Percentiles rank a stretch among this genome's conserved stretches.
Conservation (phyloP, 2,329 filamentous ascomycete species). For the Ceratocystis ficicola region DNA sequence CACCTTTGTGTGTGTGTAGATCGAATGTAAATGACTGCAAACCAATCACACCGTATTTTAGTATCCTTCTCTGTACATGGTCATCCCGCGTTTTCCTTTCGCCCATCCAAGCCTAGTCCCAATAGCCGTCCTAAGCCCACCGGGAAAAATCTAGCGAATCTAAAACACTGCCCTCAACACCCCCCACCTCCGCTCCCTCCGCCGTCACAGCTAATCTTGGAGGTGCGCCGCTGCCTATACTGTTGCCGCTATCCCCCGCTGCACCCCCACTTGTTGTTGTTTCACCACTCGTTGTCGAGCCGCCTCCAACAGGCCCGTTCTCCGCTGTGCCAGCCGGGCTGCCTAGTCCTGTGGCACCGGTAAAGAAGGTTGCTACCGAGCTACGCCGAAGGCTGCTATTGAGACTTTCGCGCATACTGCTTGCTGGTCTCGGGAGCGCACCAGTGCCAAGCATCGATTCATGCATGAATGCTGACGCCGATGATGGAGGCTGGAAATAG, state of each 20-base stretch:
- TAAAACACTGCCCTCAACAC: conserved; percentile 28
- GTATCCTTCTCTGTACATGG: neutral
- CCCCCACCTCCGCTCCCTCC: conserved; percentile 41
- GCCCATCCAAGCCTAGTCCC: neutral
- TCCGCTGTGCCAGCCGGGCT: neutral
- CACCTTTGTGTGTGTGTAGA: neutral
- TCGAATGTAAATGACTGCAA: neutral
- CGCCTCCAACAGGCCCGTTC: neutral
- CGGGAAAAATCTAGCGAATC: conserved; percentile 41
- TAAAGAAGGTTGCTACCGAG: conserved; percentile 55
- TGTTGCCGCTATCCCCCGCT: conserved; percentile 42
- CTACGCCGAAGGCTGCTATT: conserved; percentile 46
- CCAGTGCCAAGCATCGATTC: conserved; percentile 24
- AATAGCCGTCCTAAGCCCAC: conserved; percentile 32
- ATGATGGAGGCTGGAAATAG: conserved; percentile 22
- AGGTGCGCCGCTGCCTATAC: conserved; percentile 32
- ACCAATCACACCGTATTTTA: neutral
- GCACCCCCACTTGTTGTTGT: conserved; percentile 43
- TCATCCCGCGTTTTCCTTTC: neutral
- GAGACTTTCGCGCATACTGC: conserved; percentile 48
- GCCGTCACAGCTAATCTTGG: conserved; percentile 34
- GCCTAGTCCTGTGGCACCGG: conserved; percentile 24
- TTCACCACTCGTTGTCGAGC: conserved; percentile 42
- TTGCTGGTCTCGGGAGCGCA: conserved; percentile 33
- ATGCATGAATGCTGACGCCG: conserved; percentile 21